Evolutionary conservation across 2,329 filamentous ascomycete genomes (phyloP).

Genomic region (Penicillium sp.): DNA sequence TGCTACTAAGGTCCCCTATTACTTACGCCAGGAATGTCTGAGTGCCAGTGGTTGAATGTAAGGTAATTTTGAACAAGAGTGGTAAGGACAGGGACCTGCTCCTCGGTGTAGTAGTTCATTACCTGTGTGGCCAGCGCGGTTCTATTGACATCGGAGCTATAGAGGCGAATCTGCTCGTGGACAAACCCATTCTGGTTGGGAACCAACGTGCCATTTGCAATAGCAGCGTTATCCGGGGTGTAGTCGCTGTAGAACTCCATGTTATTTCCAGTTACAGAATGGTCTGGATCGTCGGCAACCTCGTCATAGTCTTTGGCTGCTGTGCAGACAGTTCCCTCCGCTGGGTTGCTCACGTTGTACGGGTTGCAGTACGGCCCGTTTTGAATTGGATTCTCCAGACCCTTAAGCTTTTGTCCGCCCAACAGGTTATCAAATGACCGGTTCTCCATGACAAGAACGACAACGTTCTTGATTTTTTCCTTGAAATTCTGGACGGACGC

Average conservation of each 20-base stretch:
- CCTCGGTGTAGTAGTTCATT: slow-evolving; percentile 43
- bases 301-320: slow-evolving; percentile 12
- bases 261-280: slow-evolving; percentile 41
- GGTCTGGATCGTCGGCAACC: slow-evolving; percentile 42
- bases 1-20: too few relatives aligned
- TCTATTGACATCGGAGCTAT: slow-evolving; percentile 29
- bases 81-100: slow-evolving; percentile 40
- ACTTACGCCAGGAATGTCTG: slow-evolving; percentile 26
- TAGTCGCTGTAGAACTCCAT: slow-evolving; percentile 41
- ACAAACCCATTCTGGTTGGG: slow-evolving; percentile 41
- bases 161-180: slow-evolving; percentile 38
- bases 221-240: slow-evolving; percentile 23
- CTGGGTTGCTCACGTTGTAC: slow-evolving; percentile 28
- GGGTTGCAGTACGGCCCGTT: slow-evolving; percentile 38
- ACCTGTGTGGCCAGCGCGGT: slow-evolving; percentile 33
- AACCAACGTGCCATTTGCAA: slow-evolving; percentile 3
- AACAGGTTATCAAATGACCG: slow-evolving; percentile 40
- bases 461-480: slow-evolving; percentile 46
- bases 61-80: slow-evolving; percentile 42
- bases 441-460: slow-evolving; percentile 45
- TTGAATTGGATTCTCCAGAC: slow-evolving; percentile 31
- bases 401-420: slow-evolving; percentile 37
- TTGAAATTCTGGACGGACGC: slow-evolving; percentile 13
- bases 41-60: slow-evolving; percentile 44
- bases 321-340: slow-evolving; percentile 31